These are phyloP conservation scores for Hyphopichia pseudoburtonii DNA, from an alignment of 1,139 yeast species.

Conservation along the genomic window DNA sequence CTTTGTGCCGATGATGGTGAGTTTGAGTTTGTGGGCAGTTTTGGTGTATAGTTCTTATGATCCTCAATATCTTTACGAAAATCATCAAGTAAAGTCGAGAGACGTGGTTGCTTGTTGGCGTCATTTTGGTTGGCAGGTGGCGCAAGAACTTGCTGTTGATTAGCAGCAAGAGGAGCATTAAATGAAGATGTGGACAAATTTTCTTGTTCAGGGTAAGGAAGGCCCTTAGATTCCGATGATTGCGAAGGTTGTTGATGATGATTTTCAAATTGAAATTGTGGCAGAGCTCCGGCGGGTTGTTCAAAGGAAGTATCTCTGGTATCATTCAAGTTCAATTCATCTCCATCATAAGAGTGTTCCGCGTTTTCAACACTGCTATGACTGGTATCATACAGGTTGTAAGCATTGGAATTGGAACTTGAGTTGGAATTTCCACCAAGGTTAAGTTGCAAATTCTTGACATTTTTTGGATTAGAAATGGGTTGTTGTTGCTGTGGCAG, in stretches of 20 bases:
- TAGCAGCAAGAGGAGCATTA: too few species aligned
- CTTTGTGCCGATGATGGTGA: constrained; percentile 8
- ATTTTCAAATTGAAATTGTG: too few species aligned
- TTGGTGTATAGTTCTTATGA: constrained; percentile 20
- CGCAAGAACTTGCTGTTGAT: too few species aligned
- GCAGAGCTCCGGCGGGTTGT: too few species aligned
- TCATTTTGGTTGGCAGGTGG: too few species aligned
- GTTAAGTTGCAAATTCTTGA: constrained; percentile 32
- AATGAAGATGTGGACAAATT: too few species aligned
- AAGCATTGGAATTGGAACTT: constrained; percentile 2
- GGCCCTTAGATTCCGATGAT: too few species aligned
- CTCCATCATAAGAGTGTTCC: too few species aligned
- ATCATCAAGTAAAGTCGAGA: constrained; percentile 31
- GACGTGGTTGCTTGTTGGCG: too few species aligned
- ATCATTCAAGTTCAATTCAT: background rate
- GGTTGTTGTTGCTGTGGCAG: too few species aligned
- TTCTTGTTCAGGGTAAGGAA: too few species aligned
- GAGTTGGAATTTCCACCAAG: constrained; percentile 10
- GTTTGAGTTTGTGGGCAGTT: constrained; percentile 6
- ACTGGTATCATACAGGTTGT: constrained; percentile 2
- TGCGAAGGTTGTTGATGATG: too few species aligned
- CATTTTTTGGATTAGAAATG: constrained; percentile 21
- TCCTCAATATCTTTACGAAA: constrained; percentile 30
- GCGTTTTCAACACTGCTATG: background rate
- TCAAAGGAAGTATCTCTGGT: background rate